Base-by-base conservation (phyloP, 495 filamentous ascomycete genomes). In the Aspergillus ostianus region DNA sequence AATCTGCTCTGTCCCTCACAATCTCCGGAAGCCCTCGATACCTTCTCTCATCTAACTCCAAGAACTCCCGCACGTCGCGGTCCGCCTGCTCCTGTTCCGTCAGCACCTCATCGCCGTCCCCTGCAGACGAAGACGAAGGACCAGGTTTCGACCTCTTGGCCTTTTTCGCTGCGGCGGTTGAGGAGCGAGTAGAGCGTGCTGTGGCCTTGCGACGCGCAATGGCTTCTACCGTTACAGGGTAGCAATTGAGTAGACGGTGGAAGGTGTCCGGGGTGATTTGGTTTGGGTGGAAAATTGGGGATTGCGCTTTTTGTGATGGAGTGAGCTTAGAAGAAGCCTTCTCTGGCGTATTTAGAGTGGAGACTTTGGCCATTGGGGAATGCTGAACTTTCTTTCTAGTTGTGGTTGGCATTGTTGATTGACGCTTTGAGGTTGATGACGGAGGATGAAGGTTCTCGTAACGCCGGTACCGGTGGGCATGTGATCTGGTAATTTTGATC, bases 251-350 rank as follows among this genome's bases (percentile, higher is more conserved):
- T 0, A 79, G 66, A 19, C 46, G 48, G 27, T 27, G 55, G 62
- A 78, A 79, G 47, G 69, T 74, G n/a, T 53, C 8, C 0, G 57
- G 65, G 12, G 69, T 70, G 51, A 79, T 79, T 7, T 59, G 53
- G 27, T 53, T 7, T 1, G 75, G 69, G 49, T 64, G 57, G 61
- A 74, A 73, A 36, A 58, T 55, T 10, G 50, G 27, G 10, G 4
- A 26, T 15, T 20, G 18, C 29, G 4, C 30, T 55, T 6, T 12
- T 32, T n/a, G 23, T n/a, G 20, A 18, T 7, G 36, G 10, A 17
- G 10, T 4, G 36, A 2, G 1, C 4, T 41, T 1, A 13, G 36
- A 15, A 41, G 36, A 15, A 41, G 36, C 4, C 36, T 41, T 41
- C 13, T 41, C 36, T 1, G 9, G 36, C 36, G 0, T 4, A 41